Evolutionary conservation across 176 grass and related monocot species (phyloP).

Genomic region (Tillandsia leiboldiana): DNA sequence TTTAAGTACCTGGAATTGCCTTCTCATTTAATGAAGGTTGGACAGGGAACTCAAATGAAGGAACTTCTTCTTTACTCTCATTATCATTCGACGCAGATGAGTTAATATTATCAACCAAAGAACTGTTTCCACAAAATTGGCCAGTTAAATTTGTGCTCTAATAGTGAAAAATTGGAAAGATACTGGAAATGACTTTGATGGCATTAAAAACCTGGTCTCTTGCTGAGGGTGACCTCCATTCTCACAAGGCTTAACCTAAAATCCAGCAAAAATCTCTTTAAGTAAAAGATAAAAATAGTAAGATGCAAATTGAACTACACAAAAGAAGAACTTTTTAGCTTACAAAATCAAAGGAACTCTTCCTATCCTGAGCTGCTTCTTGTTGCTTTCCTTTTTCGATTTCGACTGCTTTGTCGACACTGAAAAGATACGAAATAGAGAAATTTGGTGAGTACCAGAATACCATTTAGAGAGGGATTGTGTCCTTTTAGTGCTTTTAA

Average conservation of each 20-base stretch:
- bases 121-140: constrained; percentile 13
- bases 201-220: constrained; percentile 26
- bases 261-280: not conserved
- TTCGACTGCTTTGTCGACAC: constrained; percentile 3
- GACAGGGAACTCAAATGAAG: constrained; percentile 39
- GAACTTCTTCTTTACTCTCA: constrained; percentile 14
- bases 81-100: not conserved
- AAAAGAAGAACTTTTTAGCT: not conserved
- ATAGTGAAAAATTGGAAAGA: constrained; percentile 5
- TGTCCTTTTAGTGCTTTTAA: not conserved
- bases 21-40: constrained; percentile 14
- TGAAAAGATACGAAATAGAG: constrained; percentile 10
- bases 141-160: constrained; percentile 5
- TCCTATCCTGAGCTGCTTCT: constrained; percentile 15
- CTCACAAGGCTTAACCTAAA: constrained; percentile 10
- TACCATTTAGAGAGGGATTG: not conserved
- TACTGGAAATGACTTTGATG: not conserved
- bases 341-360: constrained; percentile 31
- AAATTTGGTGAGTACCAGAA: not conserved
- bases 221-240: not conserved
- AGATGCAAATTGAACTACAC: not conserved
- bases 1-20: constrained; percentile 15
- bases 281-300: not conserved
- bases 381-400: constrained; percentile 8
- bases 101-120: not conserved